Conservation (phyloP, 495 filamentous ascomycete species). For the Aspergillus coremiiformis region DNA sequence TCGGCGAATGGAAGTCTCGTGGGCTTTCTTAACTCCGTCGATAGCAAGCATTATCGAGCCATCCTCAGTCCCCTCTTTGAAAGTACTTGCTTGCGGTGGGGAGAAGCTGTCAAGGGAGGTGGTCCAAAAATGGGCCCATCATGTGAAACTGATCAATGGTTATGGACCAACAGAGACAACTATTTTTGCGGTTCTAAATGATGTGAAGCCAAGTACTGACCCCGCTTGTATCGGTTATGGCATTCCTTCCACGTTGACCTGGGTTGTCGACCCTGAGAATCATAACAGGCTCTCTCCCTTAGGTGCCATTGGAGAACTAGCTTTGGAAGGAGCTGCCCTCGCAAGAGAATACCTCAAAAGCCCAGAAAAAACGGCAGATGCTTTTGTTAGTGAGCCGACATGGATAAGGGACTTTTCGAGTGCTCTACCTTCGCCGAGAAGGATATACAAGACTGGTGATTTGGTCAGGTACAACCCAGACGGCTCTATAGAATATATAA, state of each 20-base stretch:
- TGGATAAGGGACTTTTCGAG: conserved; percentile 27
- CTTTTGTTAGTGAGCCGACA: conserved; percentile 36
- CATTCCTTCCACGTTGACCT: conserved; percentile 39
- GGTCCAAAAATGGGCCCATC: conserved; percentile 47
- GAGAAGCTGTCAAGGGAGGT: conserved; percentile 44
- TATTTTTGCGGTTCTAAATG: conserved; percentile 33
- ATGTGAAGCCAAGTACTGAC: conserved; percentile 23
- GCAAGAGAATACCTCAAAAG: conserved; percentile 49
- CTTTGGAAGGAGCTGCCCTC: conserved; percentile 41
- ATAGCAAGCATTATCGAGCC: conserved; percentile 45
- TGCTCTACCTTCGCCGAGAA: conserved; percentile 17
- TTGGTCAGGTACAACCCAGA: conserved; percentile 47
- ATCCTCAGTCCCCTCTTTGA: conserved; percentile 34
- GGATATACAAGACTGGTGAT: conserved; percentile 45
- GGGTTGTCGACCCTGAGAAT: conserved; percentile 49
- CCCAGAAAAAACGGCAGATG: conserved; percentile 41
- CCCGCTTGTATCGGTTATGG: conserved; percentile 45
- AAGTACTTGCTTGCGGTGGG: conserved; percentile 39
- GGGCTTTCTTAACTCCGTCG: conserved; percentile 48
- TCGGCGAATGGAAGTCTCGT: conserved; percentile 40
- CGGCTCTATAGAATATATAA: conserved; percentile 46
- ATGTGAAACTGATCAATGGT: conserved; percentile 44
- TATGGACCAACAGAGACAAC: conserved; percentile 54
- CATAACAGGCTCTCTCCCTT: conserved; percentile 41
- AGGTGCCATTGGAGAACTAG: conserved; percentile 48